A percentile compares a stretch with the other conserved stretches of the same genome.
Evolutionary conservation across 2,329 filamentous ascomycete species (phyloP).

Genomic region (Aspergillus quadricinctus): DNA sequence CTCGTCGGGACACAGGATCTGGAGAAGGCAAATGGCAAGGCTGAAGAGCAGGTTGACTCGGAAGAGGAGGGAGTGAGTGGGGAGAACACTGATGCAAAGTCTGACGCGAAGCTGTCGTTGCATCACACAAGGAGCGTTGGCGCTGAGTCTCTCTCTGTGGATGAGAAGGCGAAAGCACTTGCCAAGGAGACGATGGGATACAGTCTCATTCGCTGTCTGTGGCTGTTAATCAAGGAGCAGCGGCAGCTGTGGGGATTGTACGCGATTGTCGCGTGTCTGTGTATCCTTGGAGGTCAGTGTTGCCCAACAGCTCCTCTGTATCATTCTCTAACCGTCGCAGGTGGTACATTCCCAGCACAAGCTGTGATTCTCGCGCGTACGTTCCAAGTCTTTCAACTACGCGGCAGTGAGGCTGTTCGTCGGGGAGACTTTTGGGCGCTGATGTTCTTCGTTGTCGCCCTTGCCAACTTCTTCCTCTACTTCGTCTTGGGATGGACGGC

Average conservation of each 20-base stretch:
- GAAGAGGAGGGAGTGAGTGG: conserved; percentile 10
- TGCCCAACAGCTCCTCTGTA: background rate
- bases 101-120: background rate
- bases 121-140: background rate
- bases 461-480: too few relatives aligned
- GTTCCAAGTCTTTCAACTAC: too few relatives aligned
- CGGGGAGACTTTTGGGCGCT: too few relatives aligned
- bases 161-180: background rate
- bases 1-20: conserved; percentile 48
- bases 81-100: conserved; percentile 4
- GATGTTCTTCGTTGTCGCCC: too few relatives aligned
- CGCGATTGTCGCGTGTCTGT: background rate
- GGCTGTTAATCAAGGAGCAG: background rate
- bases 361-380: too few relatives aligned
- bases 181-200: background rate
- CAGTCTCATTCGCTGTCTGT: background rate
- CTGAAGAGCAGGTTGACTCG: conserved; percentile 7
- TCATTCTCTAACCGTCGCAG: too few relatives aligned
- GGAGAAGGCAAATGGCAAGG: background rate
- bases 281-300: background rate
- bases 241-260: background rate
- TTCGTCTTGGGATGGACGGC: too few relatives aligned
- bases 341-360: too few relatives aligned
- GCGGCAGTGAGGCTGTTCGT: too few relatives aligned
- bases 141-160: background rate